Base-by-base conservation (phyloP, 83 land plant genomes). In the Diphasiastrum complanatum region DNA sequence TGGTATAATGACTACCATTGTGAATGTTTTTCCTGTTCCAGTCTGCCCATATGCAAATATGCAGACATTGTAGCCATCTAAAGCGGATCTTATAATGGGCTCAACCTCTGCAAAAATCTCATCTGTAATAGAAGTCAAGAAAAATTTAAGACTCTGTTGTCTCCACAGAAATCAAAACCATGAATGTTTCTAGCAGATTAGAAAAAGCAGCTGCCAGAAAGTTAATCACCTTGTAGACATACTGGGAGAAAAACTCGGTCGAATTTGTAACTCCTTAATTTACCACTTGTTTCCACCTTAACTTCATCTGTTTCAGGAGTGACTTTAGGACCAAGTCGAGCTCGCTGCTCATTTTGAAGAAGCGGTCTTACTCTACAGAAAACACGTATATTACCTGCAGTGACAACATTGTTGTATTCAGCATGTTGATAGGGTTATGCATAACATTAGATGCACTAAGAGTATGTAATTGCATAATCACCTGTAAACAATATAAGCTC, bases 11-110 rank as follows among this genome's bases (percentile, higher is more conserved):
- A n/a, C 53, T 65, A 65, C 68, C 61, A 65, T 52, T 37, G 68
- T 65, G 30, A 37, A 65, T 22, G 68, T 65, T 27, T 65, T 65
- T 37, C 68, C 68, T 19, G 68, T 55, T 28, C 68, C 68, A 22
- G 68, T 65, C 29, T 65, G 68, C 28, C 68, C 68, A 36, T 65
- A 65, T 32, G 68, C 55, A 34, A 65, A 53, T 1, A 65, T 35
- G 28, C 62, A 65, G 6, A 65, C 60, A 50, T 65, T 65, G 27
- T 52, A 43, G 22, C 68, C 68, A 36, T 65, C 68, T 3, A 65
- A 46, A 19, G 62, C 68, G 12, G 61, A 65, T 4, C 46, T 53
- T 4, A 65, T 35, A 2, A 50, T 23, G 2, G 68, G 68, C 10
- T 55, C 57, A 18, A 65, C 45, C 16, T 65, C 68, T 10, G 31